phyloP scores from a whole-genome alignment of 805 yeast species.

The Barnettozyma vustinii region DNA sequence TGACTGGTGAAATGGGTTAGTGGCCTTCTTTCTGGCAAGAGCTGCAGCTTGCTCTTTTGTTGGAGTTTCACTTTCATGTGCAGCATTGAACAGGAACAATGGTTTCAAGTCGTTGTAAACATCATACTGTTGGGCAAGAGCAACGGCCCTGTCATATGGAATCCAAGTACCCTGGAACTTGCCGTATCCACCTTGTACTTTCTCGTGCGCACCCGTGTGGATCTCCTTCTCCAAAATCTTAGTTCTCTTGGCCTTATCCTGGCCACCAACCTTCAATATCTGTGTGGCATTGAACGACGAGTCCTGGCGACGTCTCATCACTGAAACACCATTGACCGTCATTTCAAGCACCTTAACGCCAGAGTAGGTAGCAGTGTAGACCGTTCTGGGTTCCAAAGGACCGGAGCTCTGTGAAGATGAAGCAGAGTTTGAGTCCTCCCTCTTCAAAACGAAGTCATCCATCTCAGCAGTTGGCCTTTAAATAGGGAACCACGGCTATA shows the following conservation, averaged over 20 bases:
- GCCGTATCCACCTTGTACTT: conserved; percentile 82
- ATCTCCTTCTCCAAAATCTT: conserved; percentile 71
- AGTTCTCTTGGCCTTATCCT: conserved; percentile 73
- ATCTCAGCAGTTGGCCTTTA: neutral
- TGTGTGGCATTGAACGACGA: conserved; percentile 85
- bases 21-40: conserved; percentile 27
- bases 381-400: conserved; percentile 23
- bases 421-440: conserved; percentile 6
- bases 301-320: conserved; percentile 72
- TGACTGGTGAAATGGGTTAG: conserved; percentile 12
- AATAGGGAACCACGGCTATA: neutral
- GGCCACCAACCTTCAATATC: conserved; percentile 68
- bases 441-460: conserved; percentile 6
- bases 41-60: conserved; percentile 44
- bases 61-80: conserved; percentile 37
- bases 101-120: conserved; percentile 63
- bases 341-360: conserved; percentile 82
- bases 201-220: conserved; percentile 62
- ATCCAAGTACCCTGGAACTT: conserved; percentile 87
- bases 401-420: conserved; percentile 6
- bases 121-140: conserved; percentile 48
- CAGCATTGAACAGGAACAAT: conserved; percentile 46
- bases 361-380: conserved; percentile 73
- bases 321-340: conserved; percentile 58
- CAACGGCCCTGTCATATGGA: conserved; percentile 61